Evolutionary conservation across 306 rosid genomes (phyloP), one percentile per base, ranked within the genome.

Genomic region (Castanea crenata): DNA sequence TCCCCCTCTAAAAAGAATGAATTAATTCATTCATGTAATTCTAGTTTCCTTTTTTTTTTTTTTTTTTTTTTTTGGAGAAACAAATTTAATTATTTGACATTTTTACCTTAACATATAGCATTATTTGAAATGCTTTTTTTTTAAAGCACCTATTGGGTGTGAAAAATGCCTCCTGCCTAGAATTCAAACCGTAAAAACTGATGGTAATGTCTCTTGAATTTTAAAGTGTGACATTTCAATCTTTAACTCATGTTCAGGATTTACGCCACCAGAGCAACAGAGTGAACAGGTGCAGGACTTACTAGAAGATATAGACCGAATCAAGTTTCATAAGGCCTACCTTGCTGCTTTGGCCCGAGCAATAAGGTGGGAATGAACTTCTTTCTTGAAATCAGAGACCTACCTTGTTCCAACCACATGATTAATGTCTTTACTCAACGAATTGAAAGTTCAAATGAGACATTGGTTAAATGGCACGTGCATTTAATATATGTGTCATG

Each of bases 311-410:
- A 32, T 46, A 8, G 57, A 87, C 59, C 77, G 95, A 81, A 69
- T 90, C 68, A 69, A 86, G 34, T 90, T 49, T 75, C 92, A 92
- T 55, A 79, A 87, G 75, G 77, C 75, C 29, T 90, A 92, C 82
- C 92, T 92, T 59, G 80, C 86, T 46, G 79, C 90, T 23, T 29
- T 92, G 58, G 85, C 79, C 18, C 80, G 76, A 76, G 93, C 92
- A 61, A 85, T 92, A 59, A 83, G 91, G 97, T 87, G 79, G 78
- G 75, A 57, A 25, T 16, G 35, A 41, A 41, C 46, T 38, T 6
- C 44, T 38, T 1, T 41, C 46, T 41, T 41, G 2, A 41, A 41
- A 41, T 41, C 46, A 41, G 46, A 41, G 46, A 8, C 46, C 46
- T 38, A 6, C 44, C 46, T 41, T 41, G 46, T 41, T 41, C 46